phyloP scores from a whole-genome alignment of 345 rosid species.

The Pseudoturritis turrita region DNA sequence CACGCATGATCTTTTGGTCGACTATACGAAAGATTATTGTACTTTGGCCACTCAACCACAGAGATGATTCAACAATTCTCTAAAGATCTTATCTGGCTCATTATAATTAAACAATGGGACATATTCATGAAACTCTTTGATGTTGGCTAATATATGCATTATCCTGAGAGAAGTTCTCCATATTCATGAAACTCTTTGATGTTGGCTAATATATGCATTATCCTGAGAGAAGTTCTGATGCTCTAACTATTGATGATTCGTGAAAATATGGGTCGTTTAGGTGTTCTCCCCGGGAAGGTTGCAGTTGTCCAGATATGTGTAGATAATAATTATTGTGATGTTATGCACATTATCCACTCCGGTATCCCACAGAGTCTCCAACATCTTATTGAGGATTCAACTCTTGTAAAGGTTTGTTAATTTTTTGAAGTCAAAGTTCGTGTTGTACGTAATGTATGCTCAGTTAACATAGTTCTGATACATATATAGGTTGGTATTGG shows the following conservation, averaged over 20 bases:
- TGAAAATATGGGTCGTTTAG: conserved; percentile 29
- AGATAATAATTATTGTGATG: conserved; percentile 52
- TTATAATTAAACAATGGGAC: not conserved
- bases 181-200: too few relatives aligned
- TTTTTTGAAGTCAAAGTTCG: not conserved
- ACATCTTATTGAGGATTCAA: conserved; percentile 59
- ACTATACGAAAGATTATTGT: too few relatives aligned
- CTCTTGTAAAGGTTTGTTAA: conserved; percentile 53
- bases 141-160: too few relatives aligned
- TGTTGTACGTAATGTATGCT: not conserved
- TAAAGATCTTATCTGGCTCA: not conserved
- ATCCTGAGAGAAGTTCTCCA: too few relatives aligned
- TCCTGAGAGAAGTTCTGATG: not conserved
- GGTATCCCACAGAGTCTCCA: conserved; percentile 61
- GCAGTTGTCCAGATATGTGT: conserved; percentile 81
- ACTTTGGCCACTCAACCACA: too few relatives aligned
- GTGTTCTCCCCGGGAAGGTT: conserved; percentile 55
- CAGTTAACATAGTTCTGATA: not conserved
- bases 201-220: too few relatives aligned
- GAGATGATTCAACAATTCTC: too few relatives aligned
- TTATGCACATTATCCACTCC: conserved; percentile 78
- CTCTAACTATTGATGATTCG: not conserved
- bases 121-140: not conserved
- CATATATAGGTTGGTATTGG: conserved; percentile 67
- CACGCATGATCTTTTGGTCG: too few relatives aligned